Conservation (phyloP, 2,329 filamentous ascomycete species). For the Xylariaceae sp. region DNA sequence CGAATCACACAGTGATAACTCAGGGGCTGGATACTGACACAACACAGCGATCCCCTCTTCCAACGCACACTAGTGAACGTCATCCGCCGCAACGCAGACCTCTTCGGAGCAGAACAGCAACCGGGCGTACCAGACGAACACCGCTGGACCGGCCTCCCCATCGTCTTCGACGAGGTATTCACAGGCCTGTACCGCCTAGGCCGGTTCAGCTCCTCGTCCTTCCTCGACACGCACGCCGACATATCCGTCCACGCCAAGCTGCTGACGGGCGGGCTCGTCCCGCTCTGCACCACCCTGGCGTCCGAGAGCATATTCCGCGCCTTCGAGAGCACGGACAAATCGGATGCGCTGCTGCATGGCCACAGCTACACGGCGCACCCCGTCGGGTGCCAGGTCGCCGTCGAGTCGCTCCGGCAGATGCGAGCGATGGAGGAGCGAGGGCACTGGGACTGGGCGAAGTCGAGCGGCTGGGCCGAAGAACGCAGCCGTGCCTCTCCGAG, state of each 20-base stretch:
- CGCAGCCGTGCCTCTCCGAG: background rate
- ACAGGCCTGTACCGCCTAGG: slow-evolving; percentile 82
- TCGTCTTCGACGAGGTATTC: slow-evolving; percentile 86
- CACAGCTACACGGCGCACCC: slow-evolving; percentile 87
- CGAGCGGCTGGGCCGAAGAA: slow-evolving; percentile 40
- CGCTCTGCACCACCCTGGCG: slow-evolving; percentile 73
- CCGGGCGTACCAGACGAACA: slow-evolving; percentile 3
- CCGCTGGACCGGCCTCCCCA: slow-evolving; percentile 71
- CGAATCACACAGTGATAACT: background rate
- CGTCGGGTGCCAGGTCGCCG: slow-evolving; percentile 74
- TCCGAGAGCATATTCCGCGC: slow-evolving; percentile 70
- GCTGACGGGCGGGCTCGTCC: slow-evolving; percentile 75
- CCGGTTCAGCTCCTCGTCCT: slow-evolving; percentile 65
- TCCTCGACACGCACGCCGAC: slow-evolving; percentile 67
- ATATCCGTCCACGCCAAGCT: slow-evolving; percentile 82
- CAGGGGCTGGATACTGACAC: slow-evolving; percentile 11
- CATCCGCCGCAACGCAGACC: slow-evolving; percentile 56
- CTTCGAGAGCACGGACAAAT: slow-evolving; percentile 71
- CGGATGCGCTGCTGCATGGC: slow-evolving; percentile 75
- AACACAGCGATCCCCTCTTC: slow-evolving; percentile 70
- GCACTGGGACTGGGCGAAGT: slow-evolving; percentile 55
- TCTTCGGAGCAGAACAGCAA: slow-evolving; percentile 44
- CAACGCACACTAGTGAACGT: slow-evolving; percentile 68
- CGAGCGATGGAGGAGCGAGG: slow-evolving; percentile 53
- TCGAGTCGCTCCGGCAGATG: slow-evolving; percentile 63